Evolutionary conservation across 768 basidiomycete genomes (phyloP).

Genomic region (Phaeolepiota aurea): DNA sequence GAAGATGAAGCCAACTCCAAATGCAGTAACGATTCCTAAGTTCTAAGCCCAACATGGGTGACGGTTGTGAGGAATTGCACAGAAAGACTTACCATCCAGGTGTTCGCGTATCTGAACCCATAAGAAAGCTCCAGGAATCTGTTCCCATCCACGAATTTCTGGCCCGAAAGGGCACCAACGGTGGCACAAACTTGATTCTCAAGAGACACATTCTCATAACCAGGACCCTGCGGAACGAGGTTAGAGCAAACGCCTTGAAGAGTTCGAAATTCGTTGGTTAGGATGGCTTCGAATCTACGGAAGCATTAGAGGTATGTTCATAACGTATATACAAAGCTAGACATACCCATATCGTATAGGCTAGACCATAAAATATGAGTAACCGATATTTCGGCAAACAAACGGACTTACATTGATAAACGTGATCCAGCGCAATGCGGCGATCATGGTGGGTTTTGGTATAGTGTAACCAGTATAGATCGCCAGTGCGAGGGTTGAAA

Average conservation of each 20-base stretch:
- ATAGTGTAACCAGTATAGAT: slow-evolving; percentile 32
- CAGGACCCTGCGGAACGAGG: slow-evolving; percentile 53
- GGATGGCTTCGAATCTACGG: slow-evolving; percentile 68
- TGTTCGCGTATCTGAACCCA: slow-evolving; percentile 31
- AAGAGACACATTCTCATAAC: slow-evolving; percentile 48
- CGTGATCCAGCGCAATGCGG: slow-evolving; percentile 60
- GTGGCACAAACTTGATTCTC: slow-evolving; percentile 71
- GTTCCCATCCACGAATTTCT: slow-evolving; percentile 50
- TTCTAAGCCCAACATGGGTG: slow-evolving; percentile 27
- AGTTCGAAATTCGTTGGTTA: slow-evolving; percentile 79
- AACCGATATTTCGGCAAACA: neutral
- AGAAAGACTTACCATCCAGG: slow-evolving; percentile 29
- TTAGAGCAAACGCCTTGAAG: slow-evolving; percentile 50
- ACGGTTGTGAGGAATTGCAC: neutral
- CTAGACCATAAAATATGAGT: slow-evolving; percentile 5
- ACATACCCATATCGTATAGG: slow-evolving; percentile 9
- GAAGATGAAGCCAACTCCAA: slow-evolving; percentile 48
- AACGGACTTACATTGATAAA: slow-evolving; percentile 43
- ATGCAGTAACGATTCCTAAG: slow-evolving; percentile 61
- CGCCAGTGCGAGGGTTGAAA: slow-evolving; percentile 20
- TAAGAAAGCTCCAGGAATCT: slow-evolving; percentile 37
- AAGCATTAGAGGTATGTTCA: slow-evolving; percentile 34
- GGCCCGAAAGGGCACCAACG: slow-evolving; percentile 53
- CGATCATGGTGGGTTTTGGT: slow-evolving; percentile 58
- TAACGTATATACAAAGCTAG: slow-evolving; percentile 10